A percentile compares a stretch with the other conserved stretches of the same genome.
These are phyloP conservation scores for Orbilia ellipsospora DNA, from an alignment of 2,329 filamentous ascomycete genomes.

Conservation along the genomic window DNA sequence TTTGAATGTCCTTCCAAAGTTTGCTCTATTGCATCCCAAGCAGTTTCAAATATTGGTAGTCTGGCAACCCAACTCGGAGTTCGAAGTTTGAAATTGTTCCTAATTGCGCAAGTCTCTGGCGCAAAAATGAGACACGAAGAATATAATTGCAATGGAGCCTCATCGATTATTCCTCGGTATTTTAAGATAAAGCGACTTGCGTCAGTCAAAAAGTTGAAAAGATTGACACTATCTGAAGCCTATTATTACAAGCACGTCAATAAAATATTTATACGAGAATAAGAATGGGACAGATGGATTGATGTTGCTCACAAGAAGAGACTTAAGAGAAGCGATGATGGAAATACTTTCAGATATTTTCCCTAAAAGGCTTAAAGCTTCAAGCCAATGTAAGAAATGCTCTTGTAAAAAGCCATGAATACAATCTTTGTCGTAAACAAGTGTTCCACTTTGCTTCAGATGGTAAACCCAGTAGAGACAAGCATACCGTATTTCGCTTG, in stretches of 20 bases:
- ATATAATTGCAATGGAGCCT: slow-evolving; percentile 16
- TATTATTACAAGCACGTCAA: too few species aligned
- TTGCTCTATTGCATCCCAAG: too few species aligned
- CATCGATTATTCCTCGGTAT: slow-evolving; percentile 3
- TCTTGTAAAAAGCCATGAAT: slow-evolving; percentile 6
- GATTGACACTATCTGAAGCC: too few species aligned
- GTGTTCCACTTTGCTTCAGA: not conserved
- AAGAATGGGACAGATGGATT: too few species aligned
- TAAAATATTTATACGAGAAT: too few species aligned
- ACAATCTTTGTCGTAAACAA: not conserved
- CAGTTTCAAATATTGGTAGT: too few species aligned
- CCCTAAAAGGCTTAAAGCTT: slow-evolving; percentile 1
- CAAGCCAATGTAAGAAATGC: slow-evolving; percentile 19
- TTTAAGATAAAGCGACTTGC: slow-evolving; percentile 55
- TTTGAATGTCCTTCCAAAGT: too few species aligned
- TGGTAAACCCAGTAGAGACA: slow-evolving; percentile 38
- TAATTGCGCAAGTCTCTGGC: too few species aligned
- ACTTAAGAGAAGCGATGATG: too few species aligned
- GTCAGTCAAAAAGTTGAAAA: slow-evolving; percentile 56
- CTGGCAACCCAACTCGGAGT: too few species aligned
- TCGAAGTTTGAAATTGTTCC: too few species aligned
- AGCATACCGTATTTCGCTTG: slow-evolving; percentile 59
- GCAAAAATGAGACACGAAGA: slow-evolving; percentile 12
- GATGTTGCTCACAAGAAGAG: too few species aligned
- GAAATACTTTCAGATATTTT: not conserved